Base-by-base conservation (phyloP, 2,329 filamentous ascomycete genomes). In the Arthrobotrys pseudoclavata region DNA sequence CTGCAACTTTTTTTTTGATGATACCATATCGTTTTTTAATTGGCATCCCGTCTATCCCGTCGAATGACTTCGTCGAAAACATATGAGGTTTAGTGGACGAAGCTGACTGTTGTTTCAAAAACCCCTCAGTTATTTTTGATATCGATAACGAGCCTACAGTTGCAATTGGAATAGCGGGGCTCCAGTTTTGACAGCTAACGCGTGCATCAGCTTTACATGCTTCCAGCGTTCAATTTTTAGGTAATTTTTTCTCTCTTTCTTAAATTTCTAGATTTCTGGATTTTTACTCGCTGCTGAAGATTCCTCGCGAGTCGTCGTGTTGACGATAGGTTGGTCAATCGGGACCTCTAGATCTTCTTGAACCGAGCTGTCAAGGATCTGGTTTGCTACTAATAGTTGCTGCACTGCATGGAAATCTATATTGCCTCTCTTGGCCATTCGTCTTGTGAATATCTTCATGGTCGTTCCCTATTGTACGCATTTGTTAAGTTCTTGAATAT, bases 311-410 rank as follows among this genome's bases (percentile, higher is more conserved):
- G 42, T 48, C 13, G 47, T 53, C 26, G 50, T 34, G 48, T 26
- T 26, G n/a, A 22, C n/a, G 9, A 55, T 55, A 55, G n/a, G 3
- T 55, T 55, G 52, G 52, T 22, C n/a, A 20, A 22, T 22, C n/a
- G 12, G 12, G 15, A 34, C 57, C 20, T 63, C 60, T 63, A 63
- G 60, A 63, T 48, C 26, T 63, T 47, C 60, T 62, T 22, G 40
- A 40, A 24, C 45, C 48, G 42, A 60, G 31, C 31, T 24, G 55
- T 60, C 55, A 60, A 72, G 69, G 69, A 60, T 66, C 57, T 20
- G 47, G 20, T 72, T 72, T 72, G 69, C 69, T 60, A 72, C 69
- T 31, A 20, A 64, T 55, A 60, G n/a, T n/a, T 45, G n/a, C 15
- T 34, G 40, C 15, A 7, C 18, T 60, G 55, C 55, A 18, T n/a